Evolutionary conservation across 805 yeast species (phyloP).

Genomic region (Teunomyces tritomae): DNA sequence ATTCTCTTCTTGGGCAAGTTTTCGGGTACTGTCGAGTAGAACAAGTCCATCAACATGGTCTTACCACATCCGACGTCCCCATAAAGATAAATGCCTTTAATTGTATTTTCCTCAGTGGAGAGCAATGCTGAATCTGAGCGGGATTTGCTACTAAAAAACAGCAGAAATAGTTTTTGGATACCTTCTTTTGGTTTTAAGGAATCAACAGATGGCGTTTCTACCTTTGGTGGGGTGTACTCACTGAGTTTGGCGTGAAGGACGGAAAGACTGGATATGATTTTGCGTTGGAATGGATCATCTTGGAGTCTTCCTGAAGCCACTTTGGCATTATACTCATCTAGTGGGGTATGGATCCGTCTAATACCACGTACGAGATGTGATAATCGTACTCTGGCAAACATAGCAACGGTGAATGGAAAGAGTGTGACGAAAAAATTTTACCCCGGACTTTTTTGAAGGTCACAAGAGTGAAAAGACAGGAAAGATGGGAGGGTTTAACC

Average conservation of each 20-base stretch:
- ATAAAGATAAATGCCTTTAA: slow-evolving; percentile 86
- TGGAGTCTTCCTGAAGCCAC: slow-evolving; percentile 51
- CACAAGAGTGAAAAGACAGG: neutral
- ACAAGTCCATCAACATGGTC: slow-evolving; percentile 96
- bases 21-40: slow-evolving; percentile 77
- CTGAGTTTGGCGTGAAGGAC: slow-evolving; percentile 53
- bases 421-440: neutral
- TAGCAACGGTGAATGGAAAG: neutral
- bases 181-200: slow-evolving; percentile 52
- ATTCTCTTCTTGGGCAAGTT: slow-evolving; percentile 76
- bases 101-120: slow-evolving; percentile 25
- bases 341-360: slow-evolving; percentile 34
- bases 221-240: slow-evolving; percentile 61
- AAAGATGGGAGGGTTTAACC: neutral
- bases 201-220: slow-evolving; percentile 50
- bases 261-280: slow-evolving; percentile 62
- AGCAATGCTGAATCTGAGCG: neutral
- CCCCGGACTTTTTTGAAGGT: slow-evolving; percentile 1
- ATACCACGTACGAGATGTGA: neutral
- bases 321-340: slow-evolving; percentile 49
- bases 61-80: slow-evolving; percentile 99
- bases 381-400: slow-evolving; percentile 1
- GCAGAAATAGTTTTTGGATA: slow-evolving; percentile 32
- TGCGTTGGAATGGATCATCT: slow-evolving; percentile 80
- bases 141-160: slow-evolving; percentile 10